Base-by-base conservation (phyloP, 257 asterid genomes). In the Rehmannia glutinosa region DNA sequence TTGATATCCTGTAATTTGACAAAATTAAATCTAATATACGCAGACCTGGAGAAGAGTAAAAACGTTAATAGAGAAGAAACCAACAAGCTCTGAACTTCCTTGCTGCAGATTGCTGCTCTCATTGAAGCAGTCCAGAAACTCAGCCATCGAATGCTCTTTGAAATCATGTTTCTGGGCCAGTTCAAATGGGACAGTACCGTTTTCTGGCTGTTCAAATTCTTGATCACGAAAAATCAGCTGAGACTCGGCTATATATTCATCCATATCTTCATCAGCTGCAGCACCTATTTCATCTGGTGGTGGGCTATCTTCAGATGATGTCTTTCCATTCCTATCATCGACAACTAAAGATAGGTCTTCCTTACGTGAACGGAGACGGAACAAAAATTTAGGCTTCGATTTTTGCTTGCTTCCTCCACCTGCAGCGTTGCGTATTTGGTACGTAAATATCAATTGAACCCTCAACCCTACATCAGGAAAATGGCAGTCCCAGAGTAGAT, bases 91-190 rank as follows among this genome's bases (percentile, higher is more conserved):
- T 36, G 81, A 42, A 64, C 79, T 78, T 76, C 72, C 88, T 50
- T 27, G 80, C 15, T 36, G 79, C 51, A 5, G 73, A 53, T 61
- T 77, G 67, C 65, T 81, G 74, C 71, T 75, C 68, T 75, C 86
- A 53, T 76, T 77, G 65, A 81, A 88, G 75, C 86, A 65, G 68
- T 86, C 84, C 45, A 82, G 82, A 79, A 84, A 75, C 58, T 87
- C 92, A 59, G 91, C 83, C 92, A 87, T 78, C 36, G 96, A 87
- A 62, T 79, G 83, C 74, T 70, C 83, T 57, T 61, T 73, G 24
- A 21, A 57, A 42, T 75, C 77, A 70, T 69, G 70, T 49, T 64
- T 68, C 62, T 71, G 70, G 47, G 61, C 60, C 70, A 56, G 74
- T 66, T 83, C 88, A 56, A 76, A 63, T 52, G 82, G 75, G 43